Evolutionary conservation across 305 asterid genomes (phyloP).

Genomic region (Fraxinus paxiana): DNA sequence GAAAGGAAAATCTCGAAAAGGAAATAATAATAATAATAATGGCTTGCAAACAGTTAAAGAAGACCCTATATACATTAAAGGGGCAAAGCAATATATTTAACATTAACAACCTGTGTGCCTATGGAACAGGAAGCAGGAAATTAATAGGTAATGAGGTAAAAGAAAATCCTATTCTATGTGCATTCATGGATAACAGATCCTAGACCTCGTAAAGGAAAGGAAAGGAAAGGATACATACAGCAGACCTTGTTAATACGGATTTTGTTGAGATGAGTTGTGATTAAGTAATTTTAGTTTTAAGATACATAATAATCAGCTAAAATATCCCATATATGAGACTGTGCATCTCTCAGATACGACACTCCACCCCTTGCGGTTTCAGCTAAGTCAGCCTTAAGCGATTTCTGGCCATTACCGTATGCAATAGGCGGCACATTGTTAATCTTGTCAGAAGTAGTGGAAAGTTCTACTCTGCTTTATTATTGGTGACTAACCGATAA

Average conservation of each 20-base stretch:
- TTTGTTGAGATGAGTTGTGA: neutral
- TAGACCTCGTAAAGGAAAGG: neutral
- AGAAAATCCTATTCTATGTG: neutral
- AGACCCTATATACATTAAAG: neutral
- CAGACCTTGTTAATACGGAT: neutral
- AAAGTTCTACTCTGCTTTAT: neutral
- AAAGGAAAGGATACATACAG: neutral
- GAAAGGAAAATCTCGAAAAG: neutral
- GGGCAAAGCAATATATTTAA: neutral
- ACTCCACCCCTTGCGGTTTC: neutral
- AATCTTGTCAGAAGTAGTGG: neutral
- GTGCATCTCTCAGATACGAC: neutral
- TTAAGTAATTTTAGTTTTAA: neutral
- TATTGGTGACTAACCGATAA: neutral
- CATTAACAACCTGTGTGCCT: neutral
- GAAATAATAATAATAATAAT: slow-evolving; percentile 4
- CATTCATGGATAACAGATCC: neutral
- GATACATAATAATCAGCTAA: neutral
- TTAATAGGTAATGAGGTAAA: neutral
- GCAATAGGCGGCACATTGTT: neutral
- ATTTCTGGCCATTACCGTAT: neutral
- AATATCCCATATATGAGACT: neutral
- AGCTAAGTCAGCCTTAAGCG: neutral
- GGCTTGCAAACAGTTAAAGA: slow-evolving; percentile 1
- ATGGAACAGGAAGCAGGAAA: neutral